phyloP scores from a whole-genome alignment of 805 yeast genomes.

The Lachancea sp. region DNA sequence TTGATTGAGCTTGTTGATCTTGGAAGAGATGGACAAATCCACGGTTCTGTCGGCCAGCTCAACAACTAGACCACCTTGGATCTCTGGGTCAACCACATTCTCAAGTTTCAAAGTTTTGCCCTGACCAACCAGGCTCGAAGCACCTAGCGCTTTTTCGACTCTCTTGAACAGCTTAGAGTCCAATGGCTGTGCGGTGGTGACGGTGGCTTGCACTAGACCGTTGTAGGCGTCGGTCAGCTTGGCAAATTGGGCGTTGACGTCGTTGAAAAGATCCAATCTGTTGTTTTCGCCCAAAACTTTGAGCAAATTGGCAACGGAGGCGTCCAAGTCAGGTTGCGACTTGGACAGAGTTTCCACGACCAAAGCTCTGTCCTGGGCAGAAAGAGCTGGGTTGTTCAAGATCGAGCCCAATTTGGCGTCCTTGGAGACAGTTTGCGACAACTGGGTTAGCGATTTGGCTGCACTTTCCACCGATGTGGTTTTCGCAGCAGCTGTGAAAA shows the following conservation, averaged over 20 bases:
- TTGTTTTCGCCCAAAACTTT: conserved; percentile 87
- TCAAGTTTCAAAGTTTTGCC: conserved; percentile 80
- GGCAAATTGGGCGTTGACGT: conserved; percentile 64
- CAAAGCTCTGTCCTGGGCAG: conserved; percentile 62
- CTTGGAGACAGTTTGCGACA: conserved; percentile 45
- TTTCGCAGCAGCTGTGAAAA: conserved; percentile 86
- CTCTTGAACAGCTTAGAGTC: conserved; percentile 74
- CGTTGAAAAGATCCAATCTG: conserved; percentile 67
- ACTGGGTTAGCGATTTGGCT: conserved; percentile 52
- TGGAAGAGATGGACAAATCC: conserved; percentile 80
- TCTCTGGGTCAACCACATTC: conserved; percentile 81
- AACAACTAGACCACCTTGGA: conserved; percentile 91
- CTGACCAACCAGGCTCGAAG: conserved; percentile 73
- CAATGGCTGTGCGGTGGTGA: conserved; percentile 80
- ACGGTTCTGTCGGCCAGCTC: conserved; percentile 97
- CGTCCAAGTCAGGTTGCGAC: conserved; percentile 47
- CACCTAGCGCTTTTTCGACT: conserved; percentile 69
- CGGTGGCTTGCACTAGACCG: conserved; percentile 89
- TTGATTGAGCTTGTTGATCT: conserved; percentile 84
- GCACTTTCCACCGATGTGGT: conserved; percentile 69
- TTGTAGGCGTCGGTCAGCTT: conserved; percentile 80
- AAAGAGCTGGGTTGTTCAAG: conserved; percentile 78
- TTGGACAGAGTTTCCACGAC: conserved; percentile 56
- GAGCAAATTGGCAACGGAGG: conserved; percentile 72
- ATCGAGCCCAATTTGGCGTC: conserved; percentile 60